phyloP scores from a whole-genome alignment of 495 filamentous ascomycete species.

The Astrothelium subdiscretum region DNA sequence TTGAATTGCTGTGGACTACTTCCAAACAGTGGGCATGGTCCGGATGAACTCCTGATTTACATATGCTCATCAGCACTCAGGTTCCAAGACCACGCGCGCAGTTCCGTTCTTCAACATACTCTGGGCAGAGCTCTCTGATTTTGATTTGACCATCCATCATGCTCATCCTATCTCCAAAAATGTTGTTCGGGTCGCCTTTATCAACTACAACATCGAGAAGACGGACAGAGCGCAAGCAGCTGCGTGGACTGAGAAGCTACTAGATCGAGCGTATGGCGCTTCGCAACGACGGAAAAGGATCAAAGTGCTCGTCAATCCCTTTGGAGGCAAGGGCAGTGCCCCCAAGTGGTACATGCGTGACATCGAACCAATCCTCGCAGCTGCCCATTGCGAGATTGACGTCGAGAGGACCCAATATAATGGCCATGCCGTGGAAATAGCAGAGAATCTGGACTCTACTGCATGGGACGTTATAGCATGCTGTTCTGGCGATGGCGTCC shows the following conservation, averaged over 20 bases:
- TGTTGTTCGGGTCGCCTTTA: conserved; percentile 42
- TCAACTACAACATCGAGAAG: conserved; percentile 50
- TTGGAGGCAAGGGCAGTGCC: conserved; percentile 74
- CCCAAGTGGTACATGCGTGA: conserved; percentile 60
- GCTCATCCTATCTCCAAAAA: conserved; percentile 44
- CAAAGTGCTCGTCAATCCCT: conserved; percentile 84
- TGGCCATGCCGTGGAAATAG: conserved; percentile 72
- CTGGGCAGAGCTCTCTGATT: conserved; percentile 55
- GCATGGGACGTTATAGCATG: conserved; percentile 73
- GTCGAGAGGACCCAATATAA: conserved; percentile 58
- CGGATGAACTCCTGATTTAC: neutral
- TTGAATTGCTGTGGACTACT: conserved; percentile 37
- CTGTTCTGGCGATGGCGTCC: conserved; percentile 86
- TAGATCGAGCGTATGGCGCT: conserved; percentile 62
- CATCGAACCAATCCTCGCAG: conserved; percentile 72
- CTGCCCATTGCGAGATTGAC: conserved; percentile 66
- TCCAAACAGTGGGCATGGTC: conserved; percentile 26
- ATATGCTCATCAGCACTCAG: conserved; percentile 5
- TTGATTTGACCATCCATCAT: conserved; percentile 63
- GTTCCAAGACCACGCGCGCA: conserved; percentile 27
- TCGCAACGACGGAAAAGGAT: conserved; percentile 55
- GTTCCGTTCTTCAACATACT: conserved; percentile 79
- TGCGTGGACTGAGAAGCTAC: conserved; percentile 50
- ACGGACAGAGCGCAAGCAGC: conserved; percentile 30
- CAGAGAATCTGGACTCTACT: conserved; percentile 64